These are phyloP conservation scores for Meyerozyma smithsonii DNA, from an alignment of 1,139 yeast genomes.

Conservation along the genomic window DNA sequence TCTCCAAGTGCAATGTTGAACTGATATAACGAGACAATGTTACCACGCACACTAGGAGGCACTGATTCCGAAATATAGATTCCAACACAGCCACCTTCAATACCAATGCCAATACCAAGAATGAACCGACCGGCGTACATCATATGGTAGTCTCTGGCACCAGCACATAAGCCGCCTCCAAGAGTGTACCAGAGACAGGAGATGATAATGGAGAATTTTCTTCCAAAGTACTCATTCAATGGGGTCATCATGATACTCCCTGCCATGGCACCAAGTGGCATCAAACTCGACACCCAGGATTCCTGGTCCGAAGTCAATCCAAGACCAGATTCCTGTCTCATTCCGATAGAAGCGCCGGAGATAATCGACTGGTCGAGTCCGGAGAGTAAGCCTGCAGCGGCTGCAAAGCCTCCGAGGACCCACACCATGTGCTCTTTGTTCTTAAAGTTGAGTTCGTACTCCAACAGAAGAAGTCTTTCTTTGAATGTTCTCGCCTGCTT, in stretches of 20 bases:
- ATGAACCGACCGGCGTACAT: conserved; percentile 54
- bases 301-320: conserved; percentile 28
- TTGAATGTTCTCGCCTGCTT: conserved; percentile 16
- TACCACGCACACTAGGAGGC: conserved; percentile 55
- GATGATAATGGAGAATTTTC: conserved; percentile 46
- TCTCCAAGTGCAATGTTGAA: conserved; percentile 57
- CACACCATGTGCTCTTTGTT: conserved; percentile 42
- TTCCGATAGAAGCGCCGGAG: conserved; percentile 52
- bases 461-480: conserved; percentile 19
- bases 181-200: conserved; percentile 54
- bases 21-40: conserved; percentile 52
- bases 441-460: conserved; percentile 30
- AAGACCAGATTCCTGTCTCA: conserved; percentile 29
- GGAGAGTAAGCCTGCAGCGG: conserved; percentile 56
- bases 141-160: conserved; percentile 34
- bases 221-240: conserved; percentile 46
- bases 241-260: conserved; percentile 49
- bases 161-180: conserved; percentile 54
- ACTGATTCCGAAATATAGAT: conserved; percentile 57
- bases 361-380: conserved; percentile 56
- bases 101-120: conserved; percentile 55
- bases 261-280: conserved; percentile 59
- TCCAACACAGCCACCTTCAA: conserved; percentile 59
- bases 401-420: conserved; percentile 47
- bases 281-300: conserved; percentile 47